Evolutionary conservation across 2,329 filamentous ascomycete species (phyloP), one percentile per base, ranked within the genome.

Genomic region (Neonectria coccinea): DNA sequence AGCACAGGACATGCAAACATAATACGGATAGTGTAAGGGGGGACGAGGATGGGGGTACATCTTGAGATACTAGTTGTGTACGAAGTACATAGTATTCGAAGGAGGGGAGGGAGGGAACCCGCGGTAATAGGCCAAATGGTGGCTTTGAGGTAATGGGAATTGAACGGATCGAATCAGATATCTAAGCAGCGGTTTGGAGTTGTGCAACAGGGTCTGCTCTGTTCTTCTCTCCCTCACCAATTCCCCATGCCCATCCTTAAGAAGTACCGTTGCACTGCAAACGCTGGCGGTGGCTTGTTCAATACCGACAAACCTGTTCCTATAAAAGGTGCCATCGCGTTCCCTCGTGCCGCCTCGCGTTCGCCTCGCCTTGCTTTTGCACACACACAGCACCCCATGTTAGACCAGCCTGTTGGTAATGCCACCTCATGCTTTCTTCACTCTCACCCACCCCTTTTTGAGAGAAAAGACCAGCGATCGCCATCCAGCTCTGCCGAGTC

Each of bases 141-240:
- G 45, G 20, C n/a, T 20, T 22, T 59, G 56, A 53, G 39, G 56
- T 59, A 53, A 59, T 54, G 50, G 27, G 27, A 54, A 54, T 25
- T 25, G 25, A 25, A 25, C 25, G 25, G 25, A 25, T 41, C 39
- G 20, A 59, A 54, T 59, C 41, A 53, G 57, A 59, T 59, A n/a
- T n/a, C n/a, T n/a, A 59, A 59, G 48, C 29, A 22, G 41, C 27
- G 33, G 12, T 22, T 22, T 39, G 25, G 36, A 53, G 48, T 59
- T 53, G 41, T 53, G 56, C 56, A 59, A 53, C 48, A 20, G 33
- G 56, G 48, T 48, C 12, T 5, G 41, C 31, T 36, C 50, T 16
- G 20, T 25, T 33, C 22, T 59, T 33, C 47, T 33, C 18, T 29
- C 48, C 25, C 25, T 29, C 48, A 29, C 50, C 47, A 52, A 31